phyloP scores from a whole-genome alignment of 1,139 yeast species.

The Kurtzmaniella quercitrusa region DNA sequence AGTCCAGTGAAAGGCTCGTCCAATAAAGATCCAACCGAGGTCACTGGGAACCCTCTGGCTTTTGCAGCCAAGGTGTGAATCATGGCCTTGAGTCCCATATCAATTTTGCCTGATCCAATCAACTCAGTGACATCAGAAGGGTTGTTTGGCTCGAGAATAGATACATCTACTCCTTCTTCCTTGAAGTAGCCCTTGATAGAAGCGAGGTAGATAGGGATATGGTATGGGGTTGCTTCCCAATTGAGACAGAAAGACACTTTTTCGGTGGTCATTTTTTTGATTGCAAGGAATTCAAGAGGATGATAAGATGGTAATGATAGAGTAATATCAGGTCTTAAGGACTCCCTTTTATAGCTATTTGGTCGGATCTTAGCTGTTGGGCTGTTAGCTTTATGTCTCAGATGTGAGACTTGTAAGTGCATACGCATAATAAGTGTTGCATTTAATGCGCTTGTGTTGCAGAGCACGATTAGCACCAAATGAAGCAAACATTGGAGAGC shows the following conservation, averaged over 20 bases:
- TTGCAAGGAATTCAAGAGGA: neutral
- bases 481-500: too few relatives aligned
- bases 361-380: neutral
- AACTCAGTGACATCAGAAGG: conserved; percentile 58
- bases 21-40: conserved; percentile 50
- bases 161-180: conserved; percentile 48
- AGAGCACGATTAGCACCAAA: neutral
- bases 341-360: neutral
- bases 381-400: conserved; percentile 1
- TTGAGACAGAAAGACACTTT: conserved; percentile 51
- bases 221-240: conserved; percentile 59
- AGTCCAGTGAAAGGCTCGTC: conserved; percentile 60
- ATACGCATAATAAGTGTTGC: neutral
- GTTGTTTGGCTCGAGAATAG: conserved; percentile 53
- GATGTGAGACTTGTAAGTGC: neutral
- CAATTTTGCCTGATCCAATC: conserved; percentile 53
- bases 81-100: conserved; percentile 61
- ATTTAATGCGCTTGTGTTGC: neutral
- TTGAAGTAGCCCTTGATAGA: conserved; percentile 48
- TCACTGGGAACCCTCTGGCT: conserved; percentile 56
- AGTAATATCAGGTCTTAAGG: neutral
- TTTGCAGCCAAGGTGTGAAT: conserved; percentile 58
- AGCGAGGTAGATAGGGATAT: conserved; percentile 50
- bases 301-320: neutral
- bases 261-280: conserved; percentile 20